Evolutionary conservation across 176 grass and related monocot genomes (phyloP).

Genomic region (Juncus effusus): DNA sequence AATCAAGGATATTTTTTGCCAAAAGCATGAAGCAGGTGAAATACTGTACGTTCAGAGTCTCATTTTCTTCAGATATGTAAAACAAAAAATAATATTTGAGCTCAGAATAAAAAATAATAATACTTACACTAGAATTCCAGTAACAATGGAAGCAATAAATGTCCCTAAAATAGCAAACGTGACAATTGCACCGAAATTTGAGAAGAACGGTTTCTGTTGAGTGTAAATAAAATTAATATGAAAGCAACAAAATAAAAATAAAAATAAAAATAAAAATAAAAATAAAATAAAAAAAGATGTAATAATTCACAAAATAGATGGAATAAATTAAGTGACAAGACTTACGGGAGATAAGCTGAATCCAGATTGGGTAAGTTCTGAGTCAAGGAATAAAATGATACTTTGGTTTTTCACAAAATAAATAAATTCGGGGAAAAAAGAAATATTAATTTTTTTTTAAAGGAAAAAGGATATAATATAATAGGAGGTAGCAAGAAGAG

Average conservation of each 20-base stretch:
- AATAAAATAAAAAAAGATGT: background rate
- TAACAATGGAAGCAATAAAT: slow-evolving; percentile 84
- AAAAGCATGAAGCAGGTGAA: background rate
- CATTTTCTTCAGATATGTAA: background rate
- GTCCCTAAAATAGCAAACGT: slow-evolving; percentile 96
- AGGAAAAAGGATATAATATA: slow-evolving; percentile 98
- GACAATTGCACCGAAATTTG: slow-evolving; percentile 96
- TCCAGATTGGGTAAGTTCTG: slow-evolving; percentile 81
- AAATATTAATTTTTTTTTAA: background rate
- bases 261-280: slow-evolving; percentile 13
- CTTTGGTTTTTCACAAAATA: background rate
- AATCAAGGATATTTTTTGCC: background rate
- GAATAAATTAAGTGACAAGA: slow-evolving; percentile 19
- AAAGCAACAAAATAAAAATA: slow-evolving; percentile 14
- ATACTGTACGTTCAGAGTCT: background rate
- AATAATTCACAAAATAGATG: background rate
- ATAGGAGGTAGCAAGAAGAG: slow-evolving; percentile 96
- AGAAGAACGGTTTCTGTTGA: slow-evolving; percentile 91
- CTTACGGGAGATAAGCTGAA: slow-evolving; percentile 98
- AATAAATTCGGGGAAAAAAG: slow-evolving; percentile 7
- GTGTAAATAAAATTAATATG: too few species aligned
- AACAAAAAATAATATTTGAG: background rate
- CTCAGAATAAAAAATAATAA: slow-evolving; percentile 22
- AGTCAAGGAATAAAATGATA: slow-evolving; percentile 57
- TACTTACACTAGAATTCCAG: slow-evolving; percentile 96